phyloP scores from a whole-genome alignment of 1,284 basidiomycete species.

The Pisolithus thermaeus region DNA sequence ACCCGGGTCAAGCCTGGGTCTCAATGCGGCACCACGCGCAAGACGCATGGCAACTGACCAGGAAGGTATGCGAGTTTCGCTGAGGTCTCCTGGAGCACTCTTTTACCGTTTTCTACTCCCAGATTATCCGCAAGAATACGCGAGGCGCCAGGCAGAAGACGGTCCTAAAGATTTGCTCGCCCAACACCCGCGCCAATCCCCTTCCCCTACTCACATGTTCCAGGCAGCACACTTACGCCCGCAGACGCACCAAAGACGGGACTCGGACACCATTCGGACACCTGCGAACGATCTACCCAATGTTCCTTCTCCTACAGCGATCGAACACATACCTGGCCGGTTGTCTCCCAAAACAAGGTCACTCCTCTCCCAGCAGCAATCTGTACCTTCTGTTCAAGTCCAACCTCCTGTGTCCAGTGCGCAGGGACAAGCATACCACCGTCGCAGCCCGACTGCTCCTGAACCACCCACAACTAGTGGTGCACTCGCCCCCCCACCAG shows the following conservation, averaged over 20 bases:
- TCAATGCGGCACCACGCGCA: constrained; percentile 23
- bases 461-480: constrained; percentile 46
- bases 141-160: constrained; percentile 11
- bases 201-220: constrained; percentile 45
- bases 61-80: constrained; percentile 30
- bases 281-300: constrained; percentile 22
- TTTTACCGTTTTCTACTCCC: constrained; percentile 18
- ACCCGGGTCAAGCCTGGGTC: constrained; percentile 50
- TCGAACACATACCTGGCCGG: constrained; percentile 29
- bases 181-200: constrained; percentile 41
- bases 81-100: constrained; percentile 5
- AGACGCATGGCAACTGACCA: constrained; percentile 32
- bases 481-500: constrained; percentile 23
- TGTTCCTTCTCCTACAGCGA: constrained; percentile 35
- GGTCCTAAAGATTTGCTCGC: constrained; percentile 13
- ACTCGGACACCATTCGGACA: constrained; percentile 68
- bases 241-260: constrained; percentile 51
- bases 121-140: constrained; percentile 26
- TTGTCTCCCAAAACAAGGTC: constrained; percentile 20
- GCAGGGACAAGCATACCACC: constrained; percentile 35
- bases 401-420: constrained; percentile 11
- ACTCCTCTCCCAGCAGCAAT: constrained; percentile 20
- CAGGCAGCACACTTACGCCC: constrained; percentile 23
- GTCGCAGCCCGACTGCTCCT: constrained; percentile 58
- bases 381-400: constrained; percentile 24